These are phyloP conservation scores for Chaetomium cochliodes DNA, from an alignment of 495 filamentous ascomycete genomes.

Conservation along the genomic window DNA sequence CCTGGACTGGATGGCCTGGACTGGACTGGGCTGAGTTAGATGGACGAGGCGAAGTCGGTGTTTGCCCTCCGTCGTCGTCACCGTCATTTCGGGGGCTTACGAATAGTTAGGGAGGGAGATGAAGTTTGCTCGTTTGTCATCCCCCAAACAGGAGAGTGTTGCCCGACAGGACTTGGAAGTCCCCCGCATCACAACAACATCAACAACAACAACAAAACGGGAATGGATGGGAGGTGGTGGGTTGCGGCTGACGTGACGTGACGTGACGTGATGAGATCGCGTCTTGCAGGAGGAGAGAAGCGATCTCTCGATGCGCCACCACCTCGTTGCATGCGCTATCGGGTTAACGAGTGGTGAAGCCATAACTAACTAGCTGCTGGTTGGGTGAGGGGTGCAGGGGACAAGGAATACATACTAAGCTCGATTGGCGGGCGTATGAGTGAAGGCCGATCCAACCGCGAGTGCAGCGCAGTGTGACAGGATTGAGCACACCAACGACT, in stretches of 20 bases:
- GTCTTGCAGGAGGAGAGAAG: neutral
- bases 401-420: too few relatives aligned
- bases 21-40: too few relatives aligned
- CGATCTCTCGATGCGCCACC: neutral
- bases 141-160: neutral
- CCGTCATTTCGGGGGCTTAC: neutral
- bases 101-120: neutral
- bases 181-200: neutral
- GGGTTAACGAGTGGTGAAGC: too few relatives aligned
- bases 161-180: neutral
- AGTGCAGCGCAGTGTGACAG: too few relatives aligned
- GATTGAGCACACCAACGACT: too few relatives aligned
- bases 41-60: neutral
- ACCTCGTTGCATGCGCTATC: too few relatives aligned
- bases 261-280: constrained; percentile 8
- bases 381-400: too few relatives aligned
- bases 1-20: too few relatives aligned
- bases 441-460: too few relatives aligned
- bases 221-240: too few relatives aligned
- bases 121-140: neutral
- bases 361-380: too few relatives aligned
- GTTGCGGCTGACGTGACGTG: neutral
- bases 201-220: neutral
- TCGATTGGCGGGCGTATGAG: too few relatives aligned
- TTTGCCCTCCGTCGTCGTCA: neutral